Conservation (phyloP, 352 stramenopile genomes). For the Pythium plurisporium region DNA sequence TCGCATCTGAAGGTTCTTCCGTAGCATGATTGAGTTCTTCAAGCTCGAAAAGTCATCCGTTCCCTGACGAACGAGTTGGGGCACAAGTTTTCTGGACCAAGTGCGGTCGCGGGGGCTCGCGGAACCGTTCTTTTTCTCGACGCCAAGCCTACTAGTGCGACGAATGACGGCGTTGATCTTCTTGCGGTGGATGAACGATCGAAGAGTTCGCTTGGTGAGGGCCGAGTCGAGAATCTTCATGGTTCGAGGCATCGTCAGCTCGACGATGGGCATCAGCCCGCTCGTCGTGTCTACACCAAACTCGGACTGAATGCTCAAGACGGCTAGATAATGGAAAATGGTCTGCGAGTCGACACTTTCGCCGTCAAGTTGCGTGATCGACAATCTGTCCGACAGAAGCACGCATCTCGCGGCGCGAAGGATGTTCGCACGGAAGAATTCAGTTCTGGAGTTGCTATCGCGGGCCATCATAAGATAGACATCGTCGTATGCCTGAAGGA, state of each 20-base stretch:
- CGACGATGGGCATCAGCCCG: slow-evolving; percentile 50
- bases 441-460: slow-evolving; percentile 40
- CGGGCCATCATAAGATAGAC: slow-evolving; percentile 56
- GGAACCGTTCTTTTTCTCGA: background rate
- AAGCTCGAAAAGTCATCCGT: slow-evolving; percentile 29
- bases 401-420: slow-evolving; percentile 48
- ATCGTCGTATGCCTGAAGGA: slow-evolving; percentile 40
- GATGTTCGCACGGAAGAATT: slow-evolving; percentile 56
- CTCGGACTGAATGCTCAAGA: slow-evolving; percentile 58
- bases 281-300: slow-evolving; percentile 37
- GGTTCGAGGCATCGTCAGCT: slow-evolving; percentile 54
- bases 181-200: slow-evolving; percentile 32
- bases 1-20: slow-evolving; percentile 36
- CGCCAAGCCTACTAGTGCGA: background rate
- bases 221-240: slow-evolving; percentile 69
- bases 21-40: slow-evolving; percentile 33
- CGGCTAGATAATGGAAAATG: slow-evolving; percentile 64
- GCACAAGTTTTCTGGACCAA: slow-evolving; percentile 1
- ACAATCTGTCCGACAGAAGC: slow-evolving; percentile 50
- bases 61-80: slow-evolving; percentile 15
- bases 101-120: background rate
- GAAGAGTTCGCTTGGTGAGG: slow-evolving; percentile 43
- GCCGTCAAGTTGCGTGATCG: slow-evolving; percentile 51
- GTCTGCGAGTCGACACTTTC: slow-evolving; percentile 53
- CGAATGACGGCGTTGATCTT: slow-evolving; percentile 21